Conservation (phyloP, 495 filamentous ascomycete species). For the Aspergillus homomorphus region DNA sequence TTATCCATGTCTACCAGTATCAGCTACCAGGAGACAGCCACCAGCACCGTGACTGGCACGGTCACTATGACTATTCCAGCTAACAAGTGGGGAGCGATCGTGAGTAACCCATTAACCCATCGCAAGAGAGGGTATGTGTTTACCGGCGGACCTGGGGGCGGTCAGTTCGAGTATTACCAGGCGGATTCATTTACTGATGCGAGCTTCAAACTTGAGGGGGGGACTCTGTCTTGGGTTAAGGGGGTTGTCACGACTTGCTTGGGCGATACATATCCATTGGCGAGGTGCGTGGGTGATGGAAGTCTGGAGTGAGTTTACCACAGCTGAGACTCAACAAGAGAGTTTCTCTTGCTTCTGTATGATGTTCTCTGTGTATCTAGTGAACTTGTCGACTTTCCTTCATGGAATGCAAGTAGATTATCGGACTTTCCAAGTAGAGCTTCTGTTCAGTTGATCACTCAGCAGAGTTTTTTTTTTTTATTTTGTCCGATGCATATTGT, state of each 20-base stretch:
- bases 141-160: conserved; percentile 12
- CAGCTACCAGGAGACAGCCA: conserved; percentile 7
- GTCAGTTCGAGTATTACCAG: conserved; percentile 14
- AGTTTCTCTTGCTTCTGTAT: too few species aligned
- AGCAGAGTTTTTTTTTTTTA: too few species aligned
- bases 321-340: too few species aligned
- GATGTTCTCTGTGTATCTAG: too few species aligned
- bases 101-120: conserved; percentile 18
- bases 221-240: conserved; percentile 14
- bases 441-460: too few species aligned
- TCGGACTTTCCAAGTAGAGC: too few species aligned
- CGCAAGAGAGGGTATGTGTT: conserved; percentile 16
- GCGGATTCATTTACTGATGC: conserved; percentile 16
- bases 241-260: conserved; percentile 18
- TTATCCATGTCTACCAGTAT: conserved; percentile 5
- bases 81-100: conserved; percentile 18
- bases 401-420: too few species aligned
- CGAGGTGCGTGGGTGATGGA: conserved; percentile 11
- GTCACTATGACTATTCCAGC: conserved; percentile 20
- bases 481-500: too few species aligned
- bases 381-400: too few species aligned
- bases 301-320: conserved; percentile 9
- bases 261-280: conserved; percentile 15
- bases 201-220: conserved; percentile 1
- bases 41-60: conserved; percentile 17